phyloP scores from a whole-genome alignment of 176 grass and related monocot species.

The Bromus sterilis region DNA sequence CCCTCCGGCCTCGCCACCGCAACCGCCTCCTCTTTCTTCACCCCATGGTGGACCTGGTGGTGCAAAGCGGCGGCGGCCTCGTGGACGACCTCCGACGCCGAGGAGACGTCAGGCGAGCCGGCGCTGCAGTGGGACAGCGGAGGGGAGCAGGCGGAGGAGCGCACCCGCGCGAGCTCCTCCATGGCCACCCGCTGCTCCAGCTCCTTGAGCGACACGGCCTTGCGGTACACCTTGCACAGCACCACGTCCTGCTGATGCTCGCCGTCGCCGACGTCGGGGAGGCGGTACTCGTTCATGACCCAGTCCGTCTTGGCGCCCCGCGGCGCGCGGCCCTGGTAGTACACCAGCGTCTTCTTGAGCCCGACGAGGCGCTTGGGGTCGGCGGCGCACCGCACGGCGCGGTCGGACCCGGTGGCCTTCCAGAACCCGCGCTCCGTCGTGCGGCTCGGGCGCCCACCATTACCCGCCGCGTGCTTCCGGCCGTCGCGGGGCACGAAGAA shows the following conservation, averaged over 20 bases:
- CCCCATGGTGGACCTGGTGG: neutral
- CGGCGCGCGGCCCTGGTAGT: constrained; percentile 77
- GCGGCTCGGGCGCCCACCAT: constrained; percentile 60
- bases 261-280: constrained; percentile 30
- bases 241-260: constrained; percentile 54
- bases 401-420: constrained; percentile 93
- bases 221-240: constrained; percentile 88
- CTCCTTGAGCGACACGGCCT: constrained; percentile 81
- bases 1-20: neutral
- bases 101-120: constrained; percentile 40
- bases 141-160: neutral
- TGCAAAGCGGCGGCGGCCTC: neutral
- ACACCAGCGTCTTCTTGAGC: constrained; percentile 93
- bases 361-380: constrained; percentile 89
- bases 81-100: constrained; percentile 26
- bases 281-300: constrained; percentile 98
- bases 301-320: constrained; percentile 82
- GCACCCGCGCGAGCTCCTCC: constrained; percentile 44
- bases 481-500: constrained; percentile 87
- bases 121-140: neutral
- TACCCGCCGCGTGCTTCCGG: constrained; percentile 29
- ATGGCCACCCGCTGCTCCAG: constrained; percentile 86
- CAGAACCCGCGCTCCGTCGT: constrained; percentile 90
- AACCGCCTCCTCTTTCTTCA: constrained; percentile 37
- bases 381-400: constrained; percentile 59